These are phyloP conservation scores for Edaphochlamys debaryana DNA, from an alignment of 139 green algal genomes.

Conservation along the genomic window DNA sequence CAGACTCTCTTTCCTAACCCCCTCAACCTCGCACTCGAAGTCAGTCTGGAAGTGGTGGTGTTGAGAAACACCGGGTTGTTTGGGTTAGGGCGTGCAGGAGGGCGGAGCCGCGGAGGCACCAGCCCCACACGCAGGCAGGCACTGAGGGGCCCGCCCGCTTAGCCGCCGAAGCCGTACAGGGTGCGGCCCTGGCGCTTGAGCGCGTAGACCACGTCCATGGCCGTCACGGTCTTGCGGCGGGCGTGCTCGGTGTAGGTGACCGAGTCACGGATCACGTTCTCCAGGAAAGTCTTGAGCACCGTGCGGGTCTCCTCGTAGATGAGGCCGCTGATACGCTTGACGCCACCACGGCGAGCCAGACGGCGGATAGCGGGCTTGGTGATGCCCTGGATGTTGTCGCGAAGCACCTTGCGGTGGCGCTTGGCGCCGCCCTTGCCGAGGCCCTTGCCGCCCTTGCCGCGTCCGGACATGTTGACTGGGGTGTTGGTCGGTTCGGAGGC, in stretches of 20 bases:
- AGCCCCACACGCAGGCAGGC: too few species aligned
- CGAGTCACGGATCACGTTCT: slow-evolving; percentile 93
- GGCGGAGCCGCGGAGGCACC: too few species aligned
- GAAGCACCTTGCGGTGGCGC: slow-evolving; percentile 90
- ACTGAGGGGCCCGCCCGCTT: too few species aligned
- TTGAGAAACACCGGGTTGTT: too few species aligned
- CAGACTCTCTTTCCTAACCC: too few species aligned
- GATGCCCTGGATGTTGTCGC: slow-evolving; percentile 96
- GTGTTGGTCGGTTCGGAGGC: too few species aligned
- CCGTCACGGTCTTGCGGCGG: slow-evolving; percentile 95
- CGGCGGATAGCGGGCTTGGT: slow-evolving; percentile 91
- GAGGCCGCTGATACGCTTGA: slow-evolving; percentile 90
- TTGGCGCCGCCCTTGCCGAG: slow-evolving; percentile 91
- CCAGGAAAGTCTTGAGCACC: slow-evolving; percentile 91
- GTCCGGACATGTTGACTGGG: not conserved
- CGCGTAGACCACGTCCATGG: slow-evolving; percentile 95
- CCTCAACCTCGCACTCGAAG: too few species aligned
- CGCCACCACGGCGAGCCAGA: slow-evolving; percentile 81
- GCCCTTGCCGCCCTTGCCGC: slow-evolving; percentile 92
- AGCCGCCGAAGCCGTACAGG: slow-evolving; percentile 45
- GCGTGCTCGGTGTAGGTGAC: slow-evolving; percentile 99
- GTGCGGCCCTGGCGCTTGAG: slow-evolving; percentile 65
- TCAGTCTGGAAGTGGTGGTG: too few species aligned
- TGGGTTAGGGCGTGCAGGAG: too few species aligned
- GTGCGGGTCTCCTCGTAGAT: slow-evolving; percentile 92